Conservation (phyloP, 2,329 filamentous ascomycete genomes). For the Aspergillus chevalieri region DNA sequence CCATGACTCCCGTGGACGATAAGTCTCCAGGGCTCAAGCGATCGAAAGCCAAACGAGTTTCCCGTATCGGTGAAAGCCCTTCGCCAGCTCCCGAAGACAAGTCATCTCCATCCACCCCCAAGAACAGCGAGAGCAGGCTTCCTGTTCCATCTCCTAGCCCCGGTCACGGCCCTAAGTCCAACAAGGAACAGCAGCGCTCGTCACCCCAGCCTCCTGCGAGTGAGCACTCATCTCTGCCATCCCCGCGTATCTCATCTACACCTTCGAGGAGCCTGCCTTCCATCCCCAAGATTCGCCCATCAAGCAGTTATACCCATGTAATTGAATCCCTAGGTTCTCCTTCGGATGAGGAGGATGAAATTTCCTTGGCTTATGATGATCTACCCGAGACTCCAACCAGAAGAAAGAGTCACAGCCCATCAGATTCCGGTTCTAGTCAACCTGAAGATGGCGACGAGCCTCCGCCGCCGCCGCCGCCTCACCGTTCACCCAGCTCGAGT, state of each 20-base stretch:
- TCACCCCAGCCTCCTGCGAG: conserved; percentile 20
- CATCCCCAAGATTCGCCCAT: conserved; percentile 38
- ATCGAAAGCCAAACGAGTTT: conserved; percentile 36
- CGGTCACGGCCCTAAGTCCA: conserved; percentile 9
- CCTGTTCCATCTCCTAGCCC: neutral
- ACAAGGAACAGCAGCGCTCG: conserved; percentile 10
- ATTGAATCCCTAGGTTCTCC: conserved; percentile 17
- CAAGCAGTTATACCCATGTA: conserved; percentile 30
- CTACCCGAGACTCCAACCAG: conserved; percentile 21
- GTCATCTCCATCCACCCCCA: conserved; percentile 8
- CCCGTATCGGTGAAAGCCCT: conserved; percentile 31
- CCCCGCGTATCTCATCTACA: conserved; percentile 40
- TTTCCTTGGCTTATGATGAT: conserved; percentile 12
- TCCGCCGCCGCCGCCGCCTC: conserved; percentile 36
- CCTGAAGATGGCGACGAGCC: conserved; percentile 29
- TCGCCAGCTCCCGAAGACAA: conserved; percentile 19
- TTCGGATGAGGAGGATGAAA: conserved; percentile 25
- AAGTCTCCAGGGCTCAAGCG: conserved; percentile 32
- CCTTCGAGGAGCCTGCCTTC: conserved; percentile 41
- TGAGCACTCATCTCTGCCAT: conserved; percentile 23
- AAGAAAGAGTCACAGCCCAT: conserved; percentile 19
- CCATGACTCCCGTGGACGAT: conserved; percentile 19
- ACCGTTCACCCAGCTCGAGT: conserved; percentile 49
- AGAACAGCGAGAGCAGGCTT: conserved; percentile 5
- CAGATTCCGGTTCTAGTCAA: conserved; percentile 19